These are phyloP conservation scores for Aegilops sharonensis DNA, from an alignment of 176 grass and related monocot genomes.

Conservation along the genomic window DNA sequence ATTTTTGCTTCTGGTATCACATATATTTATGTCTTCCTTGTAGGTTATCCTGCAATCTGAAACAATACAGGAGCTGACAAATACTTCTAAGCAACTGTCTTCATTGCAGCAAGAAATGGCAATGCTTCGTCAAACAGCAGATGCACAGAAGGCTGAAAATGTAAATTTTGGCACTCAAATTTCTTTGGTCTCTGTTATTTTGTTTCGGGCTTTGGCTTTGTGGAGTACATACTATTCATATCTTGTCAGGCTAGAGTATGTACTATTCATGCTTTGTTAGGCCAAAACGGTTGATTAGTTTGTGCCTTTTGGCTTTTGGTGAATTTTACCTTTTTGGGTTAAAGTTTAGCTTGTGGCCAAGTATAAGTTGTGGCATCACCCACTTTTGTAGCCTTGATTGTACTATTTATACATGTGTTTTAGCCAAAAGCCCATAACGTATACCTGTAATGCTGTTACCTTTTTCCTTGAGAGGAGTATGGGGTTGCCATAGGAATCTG, in stretches of 20 bases:
- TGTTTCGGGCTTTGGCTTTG: conserved; percentile 16
- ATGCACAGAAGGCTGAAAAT: conserved; percentile 79
- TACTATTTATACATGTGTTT: not conserved
- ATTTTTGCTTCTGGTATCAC: not conserved
- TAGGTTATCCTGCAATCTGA: conserved; percentile 97
- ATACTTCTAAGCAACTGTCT: conserved; percentile 87
- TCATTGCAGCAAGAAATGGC: conserved; percentile 73
- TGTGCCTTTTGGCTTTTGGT: not conserved
- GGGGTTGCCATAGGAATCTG: not conserved
- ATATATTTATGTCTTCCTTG: conserved; percentile 29
- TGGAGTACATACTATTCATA: not conserved
- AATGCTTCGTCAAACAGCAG: conserved; percentile 69
- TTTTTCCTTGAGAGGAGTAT: not conserved
- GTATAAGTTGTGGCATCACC: not conserved
- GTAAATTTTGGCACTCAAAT: conserved; percentile 38
- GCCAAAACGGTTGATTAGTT: not conserved
- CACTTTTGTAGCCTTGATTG: not conserved
- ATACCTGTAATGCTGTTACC: not conserved
- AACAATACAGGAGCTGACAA: conserved; percentile 96
- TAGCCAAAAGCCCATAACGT: not conserved
- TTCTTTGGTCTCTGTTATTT: not conserved
- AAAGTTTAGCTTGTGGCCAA: not conserved
- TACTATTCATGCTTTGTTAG: conserved; percentile 7
- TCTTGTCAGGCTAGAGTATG: conserved; percentile 8
- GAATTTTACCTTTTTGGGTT: not conserved